These are phyloP conservation scores for Trichoderma virens DNA, from an alignment of 495 filamentous ascomycete species.

Conservation along the genomic window DNA sequence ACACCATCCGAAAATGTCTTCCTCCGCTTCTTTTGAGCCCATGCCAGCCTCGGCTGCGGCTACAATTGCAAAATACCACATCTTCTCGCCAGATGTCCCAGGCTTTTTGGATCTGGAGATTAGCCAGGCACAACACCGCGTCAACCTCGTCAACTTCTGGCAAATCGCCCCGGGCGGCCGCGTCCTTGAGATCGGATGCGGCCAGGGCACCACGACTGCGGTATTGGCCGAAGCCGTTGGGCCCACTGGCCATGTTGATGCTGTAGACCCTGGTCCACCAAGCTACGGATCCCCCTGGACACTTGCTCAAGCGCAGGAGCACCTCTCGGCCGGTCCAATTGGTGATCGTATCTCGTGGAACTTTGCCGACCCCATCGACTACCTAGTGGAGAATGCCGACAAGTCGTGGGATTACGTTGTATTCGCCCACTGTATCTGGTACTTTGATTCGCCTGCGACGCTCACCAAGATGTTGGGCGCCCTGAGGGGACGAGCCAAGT, in stretches of 20 bases:
- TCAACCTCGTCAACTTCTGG: conserved; percentile 32
- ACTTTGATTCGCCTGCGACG: conserved; percentile 29
- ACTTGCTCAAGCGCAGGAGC: conserved; percentile 21
- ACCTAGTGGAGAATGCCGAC: conserved; percentile 17
- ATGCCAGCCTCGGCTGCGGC: background rate
- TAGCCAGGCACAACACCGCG: conserved; percentile 25
- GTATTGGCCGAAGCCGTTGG: conserved; percentile 40
- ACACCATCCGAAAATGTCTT: background rate
- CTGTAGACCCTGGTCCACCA: conserved; percentile 41
- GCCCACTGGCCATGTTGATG: conserved; percentile 32
- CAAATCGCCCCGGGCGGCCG: conserved; percentile 28
- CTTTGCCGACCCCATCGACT: conserved; percentile 22
- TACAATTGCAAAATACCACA: background rate
- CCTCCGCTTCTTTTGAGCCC: background rate
- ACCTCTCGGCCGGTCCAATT: conserved; percentile 24
- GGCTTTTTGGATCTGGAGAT: background rate
- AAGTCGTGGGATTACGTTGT: conserved; percentile 35
- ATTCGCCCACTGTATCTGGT: conserved; percentile 44
- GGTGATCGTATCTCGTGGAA: conserved; percentile 32
- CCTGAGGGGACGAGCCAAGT: conserved; percentile 22
- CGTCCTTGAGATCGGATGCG: conserved; percentile 48
- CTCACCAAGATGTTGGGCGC: conserved; percentile 27
- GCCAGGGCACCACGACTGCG: conserved; percentile 43
- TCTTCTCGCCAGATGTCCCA: background rate
- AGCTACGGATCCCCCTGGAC: conserved; percentile 39